Base-by-base conservation (phyloP, 352 stramenopile species). In the Globisporangium spiculum region DNA sequence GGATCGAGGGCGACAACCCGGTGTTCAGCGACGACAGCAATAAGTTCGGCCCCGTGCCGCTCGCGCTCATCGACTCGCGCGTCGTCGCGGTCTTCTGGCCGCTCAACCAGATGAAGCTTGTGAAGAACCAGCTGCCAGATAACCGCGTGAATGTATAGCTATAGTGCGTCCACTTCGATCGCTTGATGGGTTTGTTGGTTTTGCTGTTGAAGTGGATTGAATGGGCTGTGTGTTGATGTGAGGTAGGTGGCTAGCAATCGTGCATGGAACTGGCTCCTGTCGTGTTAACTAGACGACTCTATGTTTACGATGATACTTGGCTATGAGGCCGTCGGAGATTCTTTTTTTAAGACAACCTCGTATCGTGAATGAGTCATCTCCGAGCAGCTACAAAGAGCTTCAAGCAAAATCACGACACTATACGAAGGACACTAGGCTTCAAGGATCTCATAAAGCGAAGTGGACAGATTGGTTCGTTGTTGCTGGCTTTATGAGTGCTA, bases 51-150 rank as follows among this genome's bases (percentile, higher is more conserved):
- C 72, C 81, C 44, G 84, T 96, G 57, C 88, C 88, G 53, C 78
- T 96, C 32, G 88, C 88, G 53, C 81, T 96, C 52, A 91, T 96
- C 67, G 78, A 96, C 63, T 81, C 86, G 34, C 79, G 86, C 48
- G 86, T 96, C 12, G 56, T 91, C 41, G 88, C 83, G 20, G 79
- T 96, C n/a, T 68, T 96, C 32, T 96, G 88, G 88, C 88, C 88
- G 27, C 79, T 78, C 7, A 79, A 71, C 27, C 74, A 84, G 56
- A 78, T 91, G 71, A 89, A 91, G 71, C 64, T 90, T 58, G 75
- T 92, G 59, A 68, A 75, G 32, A 74, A 67, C 55, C 76, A 88
- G 68, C 66, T 91, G 53, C 81, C 84, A 5, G 72, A 84, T 44
- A 78, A 81, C 32, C 81, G 80, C 34, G 79, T 90, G 26, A 84